These are phyloP conservation scores for Trichoderma gracile DNA, from an alignment of 2,329 filamentous ascomycete species.

Conservation along the genomic window DNA sequence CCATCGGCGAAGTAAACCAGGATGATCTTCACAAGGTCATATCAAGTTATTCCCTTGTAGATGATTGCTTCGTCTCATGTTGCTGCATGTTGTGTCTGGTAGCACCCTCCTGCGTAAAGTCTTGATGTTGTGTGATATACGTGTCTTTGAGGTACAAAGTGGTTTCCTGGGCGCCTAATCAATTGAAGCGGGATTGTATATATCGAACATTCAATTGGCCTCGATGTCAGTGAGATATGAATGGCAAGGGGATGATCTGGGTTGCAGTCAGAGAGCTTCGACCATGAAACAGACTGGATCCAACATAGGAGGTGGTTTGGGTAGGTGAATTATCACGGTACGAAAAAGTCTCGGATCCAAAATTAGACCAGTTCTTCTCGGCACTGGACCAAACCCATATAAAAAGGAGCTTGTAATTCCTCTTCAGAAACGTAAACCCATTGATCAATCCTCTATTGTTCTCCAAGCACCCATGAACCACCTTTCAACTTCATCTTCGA, in stretches of 20 bases:
- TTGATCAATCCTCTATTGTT: background rate
- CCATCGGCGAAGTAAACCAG: too few species aligned
- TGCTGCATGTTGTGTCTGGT: too few species aligned
- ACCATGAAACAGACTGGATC: background rate
- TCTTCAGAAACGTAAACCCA: background rate
- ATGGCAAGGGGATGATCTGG: background rate
- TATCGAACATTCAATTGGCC: too few species aligned
- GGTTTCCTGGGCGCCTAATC: too few species aligned
- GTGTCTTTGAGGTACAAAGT: too few species aligned
- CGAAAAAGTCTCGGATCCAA: slow-evolving; percentile 16
- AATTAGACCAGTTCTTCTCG: background rate
- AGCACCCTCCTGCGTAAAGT: too few species aligned
- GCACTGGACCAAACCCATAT: background rate
- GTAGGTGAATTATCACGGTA: background rate
- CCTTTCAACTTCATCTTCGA: background rate
- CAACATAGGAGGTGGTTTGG: slow-evolving; percentile 5
- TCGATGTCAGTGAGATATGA: background rate
- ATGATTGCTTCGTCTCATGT: too few species aligned
- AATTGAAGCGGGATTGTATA: too few species aligned
- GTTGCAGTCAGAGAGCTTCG: background rate
- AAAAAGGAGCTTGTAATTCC: background rate
- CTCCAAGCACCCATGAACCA: background rate
- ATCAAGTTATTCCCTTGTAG: too few species aligned
- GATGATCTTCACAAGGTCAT: background rate
- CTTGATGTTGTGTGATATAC: too few species aligned